Evolutionary conservation across 352 stramenopile species (phyloP).

Genomic region (Thraustochytrium sp.): DNA sequence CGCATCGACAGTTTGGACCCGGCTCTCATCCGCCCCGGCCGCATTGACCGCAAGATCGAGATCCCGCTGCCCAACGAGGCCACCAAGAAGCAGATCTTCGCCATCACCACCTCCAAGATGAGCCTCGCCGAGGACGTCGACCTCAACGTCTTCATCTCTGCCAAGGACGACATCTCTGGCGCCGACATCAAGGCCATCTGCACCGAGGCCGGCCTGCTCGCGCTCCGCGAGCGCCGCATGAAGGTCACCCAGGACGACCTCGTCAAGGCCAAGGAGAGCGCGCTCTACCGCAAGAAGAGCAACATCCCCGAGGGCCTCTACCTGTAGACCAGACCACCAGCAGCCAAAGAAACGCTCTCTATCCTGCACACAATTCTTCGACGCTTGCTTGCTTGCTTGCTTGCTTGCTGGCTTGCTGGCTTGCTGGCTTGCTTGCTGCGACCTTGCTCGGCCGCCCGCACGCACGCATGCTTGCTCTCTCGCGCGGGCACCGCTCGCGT

Average conservation of each 20-base stretch:
- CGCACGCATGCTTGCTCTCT: no score
- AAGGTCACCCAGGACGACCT: constrained; percentile 99
- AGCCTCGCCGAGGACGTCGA: constrained; percentile 96
- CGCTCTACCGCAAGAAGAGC: constrained; percentile 99
- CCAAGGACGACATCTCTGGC: constrained; percentile 98
- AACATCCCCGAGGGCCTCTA: constrained; percentile 99
- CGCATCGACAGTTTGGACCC: constrained; percentile 97
- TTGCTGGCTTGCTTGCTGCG: no score
- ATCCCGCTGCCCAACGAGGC: constrained; percentile 99
- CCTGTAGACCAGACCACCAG: no score
- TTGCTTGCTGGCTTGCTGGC: no score
- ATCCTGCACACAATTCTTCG: no score
- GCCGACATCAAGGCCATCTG: constrained; percentile 99
- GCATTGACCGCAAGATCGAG: constrained; percentile 99
- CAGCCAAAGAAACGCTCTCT: no score
- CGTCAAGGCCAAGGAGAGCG: constrained; percentile 99
- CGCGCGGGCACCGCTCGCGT: no score
- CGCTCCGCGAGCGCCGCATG: constrained; percentile 97
- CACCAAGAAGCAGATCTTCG: constrained; percentile 99
- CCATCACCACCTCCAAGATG: constrained; percentile 98
- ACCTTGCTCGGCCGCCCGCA: no score
- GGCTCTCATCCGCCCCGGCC: constrained; percentile 95
- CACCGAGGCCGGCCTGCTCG: constrained; percentile 97
- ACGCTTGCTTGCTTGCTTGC: no score
- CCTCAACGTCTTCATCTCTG: constrained; percentile 99